Percentiles rank a stretch among this genome's conserved stretches.
Conservation (phyloP, 2,329 filamentous ascomycete species). For the Microsporum ferrugineum region DNA sequence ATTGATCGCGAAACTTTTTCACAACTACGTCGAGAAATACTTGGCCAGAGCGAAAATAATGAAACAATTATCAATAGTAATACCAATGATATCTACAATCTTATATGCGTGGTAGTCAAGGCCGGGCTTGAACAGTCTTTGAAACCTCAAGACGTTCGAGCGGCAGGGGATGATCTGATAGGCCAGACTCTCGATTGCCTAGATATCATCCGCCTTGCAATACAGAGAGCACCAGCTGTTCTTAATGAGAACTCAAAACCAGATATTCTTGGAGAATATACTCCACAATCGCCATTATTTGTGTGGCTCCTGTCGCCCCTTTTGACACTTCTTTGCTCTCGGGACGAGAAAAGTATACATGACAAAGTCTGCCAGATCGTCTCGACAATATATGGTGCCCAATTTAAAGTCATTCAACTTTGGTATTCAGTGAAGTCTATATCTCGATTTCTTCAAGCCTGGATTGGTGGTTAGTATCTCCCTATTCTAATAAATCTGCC, state of each 20-base stretch:
- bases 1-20: slow-evolving; percentile 64
- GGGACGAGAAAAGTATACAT: slow-evolving; percentile 32
- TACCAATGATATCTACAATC: slow-evolving; percentile 66
- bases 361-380: slow-evolving; percentile 29
- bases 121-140: slow-evolving; percentile 59
- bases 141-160: slow-evolving; percentile 23
- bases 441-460: slow-evolving; percentile 25
- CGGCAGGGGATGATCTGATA: slow-evolving; percentile 37
- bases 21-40: slow-evolving; percentile 56
- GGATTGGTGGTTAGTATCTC: slow-evolving; percentile 27
- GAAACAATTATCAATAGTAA: slow-evolving; percentile 49
- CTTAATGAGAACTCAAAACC: slow-evolving; percentile 55
- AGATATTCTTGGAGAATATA: slow-evolving; percentile 41
- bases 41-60: slow-evolving; percentile 37
- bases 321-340: slow-evolving; percentile 36
- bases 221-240: slow-evolving; percentile 59
- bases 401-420: slow-evolving; percentile 25
- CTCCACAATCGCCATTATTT: slow-evolving; percentile 39
- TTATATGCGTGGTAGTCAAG: slow-evolving; percentile 72
- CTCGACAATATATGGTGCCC: slow-evolving; percentile 23
- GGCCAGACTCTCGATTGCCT: slow-evolving; percentile 53
- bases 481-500: background rate
- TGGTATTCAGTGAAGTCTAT: slow-evolving; percentile 23
- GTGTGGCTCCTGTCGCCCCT: slow-evolving; percentile 45
- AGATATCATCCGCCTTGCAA: slow-evolving; percentile 61